Conservation (phyloP, 83 land plant genomes). For the Larix sibirica region DNA sequence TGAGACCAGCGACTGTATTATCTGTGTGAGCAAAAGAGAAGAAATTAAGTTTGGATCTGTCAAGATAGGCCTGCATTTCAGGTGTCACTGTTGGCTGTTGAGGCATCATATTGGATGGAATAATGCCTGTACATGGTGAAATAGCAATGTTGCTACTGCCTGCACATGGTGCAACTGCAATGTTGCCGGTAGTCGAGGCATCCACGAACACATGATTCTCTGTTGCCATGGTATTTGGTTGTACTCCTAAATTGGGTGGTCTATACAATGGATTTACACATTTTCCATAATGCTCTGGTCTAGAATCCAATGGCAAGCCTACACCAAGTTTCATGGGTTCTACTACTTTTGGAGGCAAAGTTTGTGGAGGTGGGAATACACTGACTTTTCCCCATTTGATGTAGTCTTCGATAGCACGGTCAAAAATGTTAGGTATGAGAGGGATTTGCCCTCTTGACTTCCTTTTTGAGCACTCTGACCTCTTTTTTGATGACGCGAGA, state of each 20-base stretch:
- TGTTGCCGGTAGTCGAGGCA: background rate
- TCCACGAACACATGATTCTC: background rate
- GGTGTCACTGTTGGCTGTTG: background rate
- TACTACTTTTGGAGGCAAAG: background rate
- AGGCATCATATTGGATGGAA: background rate
- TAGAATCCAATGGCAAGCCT: background rate
- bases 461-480: background rate
- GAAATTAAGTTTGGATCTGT: background rate
- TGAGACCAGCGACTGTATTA: background rate
- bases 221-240: background rate
- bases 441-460: background rate
- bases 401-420: background rate
- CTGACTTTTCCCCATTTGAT: conserved; percentile 2
- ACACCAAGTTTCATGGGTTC: background rate
- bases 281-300: background rate
- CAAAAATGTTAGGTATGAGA: background rate
- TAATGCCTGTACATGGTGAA: conserved; percentile 4
- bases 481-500: background rate
- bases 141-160: background rate
- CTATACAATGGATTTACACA: background rate
- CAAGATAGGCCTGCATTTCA: conserved; percentile 1
- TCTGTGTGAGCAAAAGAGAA: background rate
- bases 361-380: background rate
- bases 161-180: background rate
- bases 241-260: background rate